Percentiles rank a stretch among this genome's conserved stretches.
Conservation (phyloP, 148 eudicot species). For the Cornus florida region DNA sequence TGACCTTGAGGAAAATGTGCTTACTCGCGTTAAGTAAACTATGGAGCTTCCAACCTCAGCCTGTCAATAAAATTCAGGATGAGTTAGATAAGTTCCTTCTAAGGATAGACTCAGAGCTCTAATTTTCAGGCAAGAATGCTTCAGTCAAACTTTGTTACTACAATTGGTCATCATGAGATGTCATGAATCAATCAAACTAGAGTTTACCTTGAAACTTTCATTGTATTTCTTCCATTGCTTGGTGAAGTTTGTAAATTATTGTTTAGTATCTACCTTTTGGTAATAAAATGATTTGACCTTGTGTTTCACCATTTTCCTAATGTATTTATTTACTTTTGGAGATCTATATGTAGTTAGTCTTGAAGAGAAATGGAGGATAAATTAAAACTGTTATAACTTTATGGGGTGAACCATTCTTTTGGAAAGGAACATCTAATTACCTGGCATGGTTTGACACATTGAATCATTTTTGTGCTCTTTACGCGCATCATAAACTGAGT, state of each 20-base stretch:
- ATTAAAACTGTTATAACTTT: too few species aligned
- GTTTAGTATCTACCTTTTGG: constrained; percentile 7
- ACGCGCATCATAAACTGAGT: constrained; percentile 6
- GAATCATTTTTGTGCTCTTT: constrained; percentile 7
- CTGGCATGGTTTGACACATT: not conserved
- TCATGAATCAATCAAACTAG: constrained; percentile 3
- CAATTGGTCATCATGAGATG: constrained; percentile 6
- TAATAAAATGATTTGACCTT: constrained; percentile 17
- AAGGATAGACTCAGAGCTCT: not conserved
- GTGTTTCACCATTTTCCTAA: not conserved
- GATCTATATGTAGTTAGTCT: too few species aligned
- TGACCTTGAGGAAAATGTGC: not conserved
- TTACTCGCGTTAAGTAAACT: not conserved
- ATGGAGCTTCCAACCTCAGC: not conserved
- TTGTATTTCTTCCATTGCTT: not conserved
- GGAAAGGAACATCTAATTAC: not conserved
- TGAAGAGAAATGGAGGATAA: too few species aligned
- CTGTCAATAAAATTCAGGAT: not conserved
- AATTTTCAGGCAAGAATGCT: not conserved
- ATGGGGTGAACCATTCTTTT: not conserved
- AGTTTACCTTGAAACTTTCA: not conserved
- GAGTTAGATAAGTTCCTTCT: not conserved
- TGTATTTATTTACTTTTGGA: not conserved
- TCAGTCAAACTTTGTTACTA: not conserved
- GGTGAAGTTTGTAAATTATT: constrained; percentile 8